Evolutionary conservation across 805 yeast species (phyloP).

Genomic region (Yueomyces sp.): DNA sequence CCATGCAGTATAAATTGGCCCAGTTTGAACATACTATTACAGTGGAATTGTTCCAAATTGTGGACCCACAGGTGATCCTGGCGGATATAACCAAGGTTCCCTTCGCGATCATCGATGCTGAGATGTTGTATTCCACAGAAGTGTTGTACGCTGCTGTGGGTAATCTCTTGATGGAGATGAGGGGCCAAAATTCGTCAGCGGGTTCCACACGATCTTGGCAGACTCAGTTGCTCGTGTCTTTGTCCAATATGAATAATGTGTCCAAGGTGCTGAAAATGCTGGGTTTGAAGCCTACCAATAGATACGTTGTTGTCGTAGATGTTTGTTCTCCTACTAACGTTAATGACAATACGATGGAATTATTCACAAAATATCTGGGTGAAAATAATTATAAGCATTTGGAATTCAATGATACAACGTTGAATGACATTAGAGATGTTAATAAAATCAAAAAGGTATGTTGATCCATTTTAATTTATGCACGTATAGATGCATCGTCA

Average conservation of each 20-base stretch:
- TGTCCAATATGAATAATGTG: conserved; percentile 58
- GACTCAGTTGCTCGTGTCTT: conserved; percentile 55
- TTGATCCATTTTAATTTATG: not conserved
- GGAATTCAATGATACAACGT: conserved; percentile 20
- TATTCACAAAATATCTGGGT: conserved; percentile 8
- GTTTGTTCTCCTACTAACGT: conserved; percentile 22
- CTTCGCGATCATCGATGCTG: conserved; percentile 54
- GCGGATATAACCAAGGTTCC: conserved; percentile 34
- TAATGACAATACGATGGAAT: conserved; percentile 21
- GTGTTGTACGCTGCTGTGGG: conserved; percentile 50
- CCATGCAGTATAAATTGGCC: no score
- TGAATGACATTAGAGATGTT: conserved; percentile 24
- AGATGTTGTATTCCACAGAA: conserved; percentile 42
- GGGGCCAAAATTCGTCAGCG: conserved; percentile 22
- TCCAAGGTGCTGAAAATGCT: conserved; percentile 56
- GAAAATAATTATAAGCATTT: no score
- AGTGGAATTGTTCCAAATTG: no score
- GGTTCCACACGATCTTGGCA: conserved; percentile 54
- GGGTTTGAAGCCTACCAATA: conserved; percentile 45
- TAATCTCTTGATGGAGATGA: conserved; percentile 40
- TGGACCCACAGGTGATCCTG: no score
- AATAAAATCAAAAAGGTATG: conserved; percentile 24
- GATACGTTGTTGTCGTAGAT: conserved; percentile 38
- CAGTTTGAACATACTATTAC: no score
- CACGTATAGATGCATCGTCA: no score